Evolutionary conservation across 176 grass and related monocot genomes (phyloP).

Genomic region (Alloteropsis semialata): DNA sequence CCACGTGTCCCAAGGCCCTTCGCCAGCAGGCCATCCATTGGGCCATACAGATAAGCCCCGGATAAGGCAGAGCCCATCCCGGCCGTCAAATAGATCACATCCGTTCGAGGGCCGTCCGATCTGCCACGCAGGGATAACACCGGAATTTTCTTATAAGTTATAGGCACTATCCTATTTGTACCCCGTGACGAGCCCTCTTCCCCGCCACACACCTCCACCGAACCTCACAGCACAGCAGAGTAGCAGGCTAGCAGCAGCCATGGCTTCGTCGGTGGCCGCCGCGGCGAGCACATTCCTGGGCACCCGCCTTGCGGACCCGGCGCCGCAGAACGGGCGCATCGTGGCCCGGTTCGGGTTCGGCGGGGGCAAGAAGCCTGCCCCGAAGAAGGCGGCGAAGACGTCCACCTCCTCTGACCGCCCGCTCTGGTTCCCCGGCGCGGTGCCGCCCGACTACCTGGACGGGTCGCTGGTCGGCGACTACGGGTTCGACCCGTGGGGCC

Average conservation of each 20-base stretch:
- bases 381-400: constrained; percentile 45
- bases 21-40: constrained; percentile 26
- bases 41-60: constrained; percentile 53
- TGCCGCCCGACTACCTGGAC: constrained; percentile 79
- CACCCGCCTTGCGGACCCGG: constrained; percentile 58
- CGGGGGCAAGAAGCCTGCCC: constrained; percentile 27
- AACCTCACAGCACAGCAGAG: not conserved
- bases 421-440: constrained; percentile 87
- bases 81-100: constrained; percentile 89
- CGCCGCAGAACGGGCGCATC: constrained; percentile 55
- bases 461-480: constrained; percentile 85
- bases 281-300: constrained; percentile 83
- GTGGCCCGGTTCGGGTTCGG: constrained; percentile 71
- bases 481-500: constrained; percentile 91
- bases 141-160: constrained; percentile 32
- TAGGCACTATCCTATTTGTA: constrained; percentile 45
- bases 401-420: constrained; percentile 52
- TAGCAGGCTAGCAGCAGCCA: constrained; percentile 12
- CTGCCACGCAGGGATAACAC: constrained; percentile 60
- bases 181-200: constrained; percentile 32
- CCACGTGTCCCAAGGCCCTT: constrained; percentile 49
- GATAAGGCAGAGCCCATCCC: constrained; percentile 62
- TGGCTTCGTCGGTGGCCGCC: constrained; percentile 73
- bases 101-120: constrained; percentile 22
- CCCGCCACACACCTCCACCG: constrained; percentile 15